Conservation (phyloP, 2,329 filamentous ascomycete genomes). For the Thielaviopsis ethacetica region DNA sequence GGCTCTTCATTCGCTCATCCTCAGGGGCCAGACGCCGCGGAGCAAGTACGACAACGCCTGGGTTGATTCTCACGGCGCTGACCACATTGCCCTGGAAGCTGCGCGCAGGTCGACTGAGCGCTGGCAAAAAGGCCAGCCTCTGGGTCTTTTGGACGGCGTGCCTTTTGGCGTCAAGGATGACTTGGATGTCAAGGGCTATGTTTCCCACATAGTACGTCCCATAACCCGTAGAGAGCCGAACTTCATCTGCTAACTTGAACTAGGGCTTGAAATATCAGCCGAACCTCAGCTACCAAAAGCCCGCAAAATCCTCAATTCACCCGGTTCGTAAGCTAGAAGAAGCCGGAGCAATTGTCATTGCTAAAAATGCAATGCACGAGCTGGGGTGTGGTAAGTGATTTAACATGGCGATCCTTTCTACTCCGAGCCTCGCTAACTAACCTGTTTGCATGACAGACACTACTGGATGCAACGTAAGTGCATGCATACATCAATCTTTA, state of each 20-base stretch:
- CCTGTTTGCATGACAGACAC: slow-evolving; percentile 35
- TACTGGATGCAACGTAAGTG: slow-evolving; percentile 57
- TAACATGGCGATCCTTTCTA: slow-evolving; percentile 13
- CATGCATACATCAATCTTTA: background rate
- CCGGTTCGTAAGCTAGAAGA: slow-evolving; percentile 55
- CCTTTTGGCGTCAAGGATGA: slow-evolving; percentile 79
- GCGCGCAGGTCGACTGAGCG: slow-evolving; percentile 58
- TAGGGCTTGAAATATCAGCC: slow-evolving; percentile 31
- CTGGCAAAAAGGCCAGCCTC: slow-evolving; percentile 47
- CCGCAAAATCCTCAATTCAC: slow-evolving; percentile 45
- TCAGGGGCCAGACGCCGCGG: slow-evolving; percentile 34
- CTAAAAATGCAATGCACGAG: slow-evolving; percentile 69
- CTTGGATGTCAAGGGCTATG: slow-evolving; percentile 53
- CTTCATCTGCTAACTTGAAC: background rate
- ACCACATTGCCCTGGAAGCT: slow-evolving; percentile 45
- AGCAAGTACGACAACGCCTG: slow-evolving; percentile 57
- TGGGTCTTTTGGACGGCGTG: slow-evolving; percentile 63
- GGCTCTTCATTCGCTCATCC: slow-evolving; percentile 54
- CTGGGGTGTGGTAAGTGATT: slow-evolving; percentile 44
- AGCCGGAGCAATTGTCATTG: slow-evolving; percentile 58
- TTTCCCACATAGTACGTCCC: slow-evolving; percentile 47
- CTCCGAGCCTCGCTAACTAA: background rate
- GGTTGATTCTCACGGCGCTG: slow-evolving; percentile 42
- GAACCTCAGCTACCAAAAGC: slow-evolving; percentile 31
- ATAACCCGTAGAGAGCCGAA: background rate